These are phyloP conservation scores for Leccinum variabile DNA, from an alignment of 1,284 basidiomycete genomes.

Conservation along the genomic window DNA sequence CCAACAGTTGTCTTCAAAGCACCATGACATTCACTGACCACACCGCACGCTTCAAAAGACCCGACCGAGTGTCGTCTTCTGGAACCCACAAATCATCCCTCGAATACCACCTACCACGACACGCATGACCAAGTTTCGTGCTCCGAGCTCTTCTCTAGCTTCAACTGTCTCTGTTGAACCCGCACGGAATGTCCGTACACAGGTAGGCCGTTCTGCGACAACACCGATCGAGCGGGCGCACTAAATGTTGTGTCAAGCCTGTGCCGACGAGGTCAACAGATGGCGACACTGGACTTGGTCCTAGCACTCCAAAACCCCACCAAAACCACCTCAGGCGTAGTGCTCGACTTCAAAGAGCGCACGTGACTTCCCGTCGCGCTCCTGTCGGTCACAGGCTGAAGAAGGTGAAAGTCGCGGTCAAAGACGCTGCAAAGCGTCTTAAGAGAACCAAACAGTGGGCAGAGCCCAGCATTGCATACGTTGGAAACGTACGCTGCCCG, in stretches of 20 bases:
- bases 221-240: neutral
- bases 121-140: conserved; percentile 22
- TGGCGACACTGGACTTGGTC: no score
- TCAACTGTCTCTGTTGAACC: conserved; percentile 6
- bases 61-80: neutral
- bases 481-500: conserved; percentile 54
- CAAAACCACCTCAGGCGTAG: neutral
- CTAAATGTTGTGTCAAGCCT: conserved; percentile 1
- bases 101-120: neutral
- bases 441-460: conserved; percentile 8
- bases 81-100: neutral
- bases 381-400: conserved; percentile 14
- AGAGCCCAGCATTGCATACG: conserved; percentile 44
- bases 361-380: conserved; percentile 8
- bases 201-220: conserved; percentile 15
- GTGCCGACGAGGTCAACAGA: neutral
- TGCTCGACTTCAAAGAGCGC: conserved; percentile 6
- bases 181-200: neutral
- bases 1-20: conserved; percentile 25
- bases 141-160: conserved; percentile 21
- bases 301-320: neutral
- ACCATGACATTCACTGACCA: neutral
- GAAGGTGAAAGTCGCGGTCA: conserved; percentile 22
- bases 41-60: conserved; percentile 22
- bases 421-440: conserved; percentile 25